Conservation (phyloP, 1,284 basidiomycete species). For the Trichosporon sp. region DNA sequence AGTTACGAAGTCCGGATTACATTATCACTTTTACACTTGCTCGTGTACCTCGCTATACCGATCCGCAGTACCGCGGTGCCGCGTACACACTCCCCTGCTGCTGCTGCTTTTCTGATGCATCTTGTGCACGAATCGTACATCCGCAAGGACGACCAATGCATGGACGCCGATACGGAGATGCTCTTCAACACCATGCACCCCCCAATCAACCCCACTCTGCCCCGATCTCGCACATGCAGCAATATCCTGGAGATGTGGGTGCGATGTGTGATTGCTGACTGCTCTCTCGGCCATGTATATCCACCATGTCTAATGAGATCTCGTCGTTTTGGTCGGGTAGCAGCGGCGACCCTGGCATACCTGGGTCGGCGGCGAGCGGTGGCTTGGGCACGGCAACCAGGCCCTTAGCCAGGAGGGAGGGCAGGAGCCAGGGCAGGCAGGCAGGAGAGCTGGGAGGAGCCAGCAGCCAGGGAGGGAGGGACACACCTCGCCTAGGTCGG, state of each 20-base stretch:
- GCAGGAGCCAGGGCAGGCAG: background rate
- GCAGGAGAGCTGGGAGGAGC: no score
- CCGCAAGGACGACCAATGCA: no score
- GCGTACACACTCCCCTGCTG: no score
- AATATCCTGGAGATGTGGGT: no score
- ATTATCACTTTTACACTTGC: background rate
- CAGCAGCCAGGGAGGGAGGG: no score
- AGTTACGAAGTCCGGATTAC: background rate
- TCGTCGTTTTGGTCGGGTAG: background rate
- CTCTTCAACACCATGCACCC: no score
- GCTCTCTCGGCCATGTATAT: background rate
- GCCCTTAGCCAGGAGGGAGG: background rate
- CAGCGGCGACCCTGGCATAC: background rate
- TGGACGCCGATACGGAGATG: no score
- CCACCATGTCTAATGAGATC: conserved; percentile 1
- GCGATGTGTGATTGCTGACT: background rate
- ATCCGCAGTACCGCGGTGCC: no score
- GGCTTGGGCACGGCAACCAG: background rate
- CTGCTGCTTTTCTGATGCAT: no score
- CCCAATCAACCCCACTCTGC: background rate
- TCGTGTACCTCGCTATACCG: no score
- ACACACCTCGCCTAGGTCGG: background rate
- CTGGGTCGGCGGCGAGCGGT: background rate
- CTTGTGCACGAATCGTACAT: no score
- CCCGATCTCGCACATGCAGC: no score